phyloP scores from a whole-genome alignment of 2,329 filamentous ascomycete genomes.

The Talaromyces sp. region DNA sequence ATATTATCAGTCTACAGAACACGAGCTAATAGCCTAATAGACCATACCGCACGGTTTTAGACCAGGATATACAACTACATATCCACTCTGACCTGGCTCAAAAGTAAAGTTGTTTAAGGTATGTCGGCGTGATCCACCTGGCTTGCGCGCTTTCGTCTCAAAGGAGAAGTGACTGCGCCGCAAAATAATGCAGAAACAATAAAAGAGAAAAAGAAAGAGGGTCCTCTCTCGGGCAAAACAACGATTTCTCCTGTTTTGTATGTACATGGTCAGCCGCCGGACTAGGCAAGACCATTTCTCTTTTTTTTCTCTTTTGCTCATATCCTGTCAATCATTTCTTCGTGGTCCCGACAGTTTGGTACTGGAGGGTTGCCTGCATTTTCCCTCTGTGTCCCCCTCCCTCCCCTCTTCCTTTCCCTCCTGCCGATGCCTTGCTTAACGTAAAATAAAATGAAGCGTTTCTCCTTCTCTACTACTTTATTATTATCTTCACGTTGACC shows the following conservation, averaged over 20 bases:
- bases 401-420: neutral
- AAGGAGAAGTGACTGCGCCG: slow-evolving; percentile 13
- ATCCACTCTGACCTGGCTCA: neutral
- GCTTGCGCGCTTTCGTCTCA: slow-evolving; percentile 3
- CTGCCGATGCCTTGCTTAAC: slow-evolving; percentile 5
- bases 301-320: slow-evolving; percentile 11
- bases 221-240: neutral
- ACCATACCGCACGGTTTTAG: neutral
- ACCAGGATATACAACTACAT: neutral
- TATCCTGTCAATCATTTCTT: slow-evolving; percentile 12
- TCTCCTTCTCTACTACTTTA: neutral
- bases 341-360: slow-evolving; percentile 15
- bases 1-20: neutral
- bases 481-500: neutral
- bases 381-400: neutral
- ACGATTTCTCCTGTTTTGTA: neutral
- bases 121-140: slow-evolving; percentile 8
- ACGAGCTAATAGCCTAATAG: neutral
- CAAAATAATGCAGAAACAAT: slow-evolving; percentile 10
- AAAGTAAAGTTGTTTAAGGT: slow-evolving; percentile 8
- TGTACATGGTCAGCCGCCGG: slow-evolving; percentile 9
- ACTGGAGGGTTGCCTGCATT: slow-evolving; percentile 13
- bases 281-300: slow-evolving; percentile 8
- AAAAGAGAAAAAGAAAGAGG: slow-evolving; percentile 4
- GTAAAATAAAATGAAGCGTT: slow-evolving; percentile 7